phyloP scores from a whole-genome alignment of 306 rosid genomes.

The Lathyrus sativus region DNA sequence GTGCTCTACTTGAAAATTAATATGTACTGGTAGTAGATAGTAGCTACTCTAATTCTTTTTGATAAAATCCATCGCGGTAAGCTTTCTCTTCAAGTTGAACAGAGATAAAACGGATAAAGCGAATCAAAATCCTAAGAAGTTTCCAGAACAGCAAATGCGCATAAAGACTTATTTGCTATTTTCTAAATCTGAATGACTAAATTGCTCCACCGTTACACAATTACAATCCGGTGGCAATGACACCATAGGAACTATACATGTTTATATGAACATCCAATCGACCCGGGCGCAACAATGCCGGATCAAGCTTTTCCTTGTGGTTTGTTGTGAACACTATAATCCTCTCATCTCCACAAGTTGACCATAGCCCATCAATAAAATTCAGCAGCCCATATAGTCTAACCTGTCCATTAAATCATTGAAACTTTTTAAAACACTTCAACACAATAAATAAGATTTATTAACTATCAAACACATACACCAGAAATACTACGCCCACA shows the following conservation, averaged over 20 bases:
- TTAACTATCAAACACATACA: no score
- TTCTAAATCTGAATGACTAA: not conserved
- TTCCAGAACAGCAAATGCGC: not conserved
- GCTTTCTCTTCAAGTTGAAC: not conserved
- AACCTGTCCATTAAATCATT: constrained; percentile 21
- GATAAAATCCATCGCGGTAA: no score
- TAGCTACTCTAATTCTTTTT: not conserved
- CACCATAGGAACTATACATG: constrained; percentile 44
- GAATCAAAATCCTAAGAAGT: not conserved
- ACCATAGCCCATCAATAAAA: constrained; percentile 53
- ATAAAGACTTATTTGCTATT: not conserved
- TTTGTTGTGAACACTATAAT: constrained; percentile 57
- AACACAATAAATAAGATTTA: no score
- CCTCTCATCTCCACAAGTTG: constrained; percentile 54
- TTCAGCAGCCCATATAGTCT: constrained; percentile 48
- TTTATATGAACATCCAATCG: constrained; percentile 52
- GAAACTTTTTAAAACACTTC: no score
- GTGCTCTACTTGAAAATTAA: not conserved
- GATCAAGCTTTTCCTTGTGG: constrained; percentile 48
- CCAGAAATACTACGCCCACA: no score
- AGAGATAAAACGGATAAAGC: not conserved
- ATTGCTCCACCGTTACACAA: not conserved
- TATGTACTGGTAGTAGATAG: not conserved
- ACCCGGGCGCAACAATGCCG: constrained; percentile 47
- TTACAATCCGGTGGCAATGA: not conserved